Base-by-base conservation (phyloP, 768 basidiomycete species). In the Cystobasidium tubakii region DNA sequence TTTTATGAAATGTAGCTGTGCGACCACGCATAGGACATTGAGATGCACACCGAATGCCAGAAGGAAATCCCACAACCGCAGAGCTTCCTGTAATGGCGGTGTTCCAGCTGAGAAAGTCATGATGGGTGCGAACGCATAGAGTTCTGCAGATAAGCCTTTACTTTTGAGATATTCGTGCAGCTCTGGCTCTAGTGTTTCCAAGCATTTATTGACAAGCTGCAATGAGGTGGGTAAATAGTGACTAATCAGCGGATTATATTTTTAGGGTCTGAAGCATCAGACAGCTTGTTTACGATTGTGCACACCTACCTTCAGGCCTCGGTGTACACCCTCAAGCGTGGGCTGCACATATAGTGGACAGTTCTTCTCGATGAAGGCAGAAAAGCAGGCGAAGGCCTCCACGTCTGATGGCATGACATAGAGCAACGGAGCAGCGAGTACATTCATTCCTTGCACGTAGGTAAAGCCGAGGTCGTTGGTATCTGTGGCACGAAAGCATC, bases 381-480 rank as follows among this genome's bases (percentile, higher is more conserved):
- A 86, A 79, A 99, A 98, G 82, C 92, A 96, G 75, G 89, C 93
- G 82, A 97, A 99, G 0, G 96, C 96, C 81, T 99, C 96, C n/a
- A 98, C 82, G 81, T 99, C 92, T 12, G 92, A 92, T 6, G 96
- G 94, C 87, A 98, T 90, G 13, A 90, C 92, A 80, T 96, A 99
- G 33, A 99, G 85, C 81, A 98, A 99, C 0, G 96, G 96, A 1
- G 96, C 96, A 25, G 94, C 92, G 42, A 99, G 87, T 62, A 98
- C 96, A 80, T 99, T 99, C 92, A 96, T 97, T 34, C 96, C 96
- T 82, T 99, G 95, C 10, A 99, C 94, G 78, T 98, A 99, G 34
- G 91, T 92, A 82, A 97, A 96, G 10, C 87, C 90, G 50, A 91
- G 85, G 73, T 57, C 62, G 42, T 62, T 33, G 23, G 60, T 63